Evolutionary conservation across 192 early-diverging fungal species (phyloP).

Genomic region (Funneliformis geosporum): DNA sequence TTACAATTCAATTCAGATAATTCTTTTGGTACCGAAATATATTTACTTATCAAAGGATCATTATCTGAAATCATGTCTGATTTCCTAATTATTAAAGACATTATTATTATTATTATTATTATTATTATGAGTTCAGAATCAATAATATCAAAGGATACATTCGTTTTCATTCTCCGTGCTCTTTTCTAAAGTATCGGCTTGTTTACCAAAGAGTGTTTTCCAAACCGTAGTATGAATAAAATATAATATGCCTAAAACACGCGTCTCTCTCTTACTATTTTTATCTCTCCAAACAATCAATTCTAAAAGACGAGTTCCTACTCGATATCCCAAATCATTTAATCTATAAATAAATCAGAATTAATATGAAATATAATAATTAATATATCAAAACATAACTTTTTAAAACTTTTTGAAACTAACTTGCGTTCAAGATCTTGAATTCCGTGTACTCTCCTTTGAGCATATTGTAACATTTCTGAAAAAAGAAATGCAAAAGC

Average conservation of each 20-base stretch:
- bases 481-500: slow-evolving; percentile 91
- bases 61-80: slow-evolving; percentile 99
- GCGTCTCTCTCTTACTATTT: slow-evolving; percentile 82
- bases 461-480: slow-evolving; percentile 96
- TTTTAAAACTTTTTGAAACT: background rate
- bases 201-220: slow-evolving; percentile 94
- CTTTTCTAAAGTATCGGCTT: slow-evolving; percentile 94
- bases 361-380: background rate
- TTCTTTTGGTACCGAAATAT: slow-evolving; percentile 94
- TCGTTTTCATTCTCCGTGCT: slow-evolving; percentile 97
- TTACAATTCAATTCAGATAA: slow-evolving; percentile 88
- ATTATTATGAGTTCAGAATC: background rate
- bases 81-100: background rate
- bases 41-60: slow-evolving; percentile 86
- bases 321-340: slow-evolving; percentile 90
- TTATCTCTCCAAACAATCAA: slow-evolving; percentile 91
- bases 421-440: slow-evolving; percentile 95
- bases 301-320: slow-evolving; percentile 87
- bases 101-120: background rate
- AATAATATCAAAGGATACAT: slow-evolving; percentile 56
- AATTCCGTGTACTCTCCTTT: slow-evolving; percentile 91
- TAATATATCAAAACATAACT: background rate
- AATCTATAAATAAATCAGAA: slow-evolving; percentile 52
- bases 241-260: slow-evolving; percentile 84
- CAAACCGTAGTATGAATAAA: slow-evolving; percentile 95